Evolutionary conservation across 2,329 filamentous ascomycete species (phyloP), one percentile per base, ranked within the genome.

Genomic region (Colletotrichum costaricense): DNA sequence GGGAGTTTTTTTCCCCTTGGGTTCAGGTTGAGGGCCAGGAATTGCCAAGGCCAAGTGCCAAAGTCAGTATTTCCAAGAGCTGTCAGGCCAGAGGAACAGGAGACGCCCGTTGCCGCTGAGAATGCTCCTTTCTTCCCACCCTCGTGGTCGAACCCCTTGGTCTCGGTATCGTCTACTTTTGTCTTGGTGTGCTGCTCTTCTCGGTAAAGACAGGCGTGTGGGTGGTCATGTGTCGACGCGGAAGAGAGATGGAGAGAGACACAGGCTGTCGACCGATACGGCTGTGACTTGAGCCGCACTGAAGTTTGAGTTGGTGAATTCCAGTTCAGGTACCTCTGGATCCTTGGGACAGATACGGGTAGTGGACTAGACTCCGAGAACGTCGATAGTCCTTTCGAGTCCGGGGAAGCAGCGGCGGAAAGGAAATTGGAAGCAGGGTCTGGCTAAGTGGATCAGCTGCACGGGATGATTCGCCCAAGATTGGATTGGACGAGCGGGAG

Each of bases 271-370:
- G 42, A 42, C 55, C 54, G 42, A 49, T 46, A 24, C 22, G 56
- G 33, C 22, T 60, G 67, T 49, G 42, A 66, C 46, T 63, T 66
- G 71, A 73, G 71, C 67, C 67, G 71, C 67, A 73, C 54, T 42
- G 6, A 35, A 49, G 42, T 19, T 49, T 9, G 42, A n/a, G 19
- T 19, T 49, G 55, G 42, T 66, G 71, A 62, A 52, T 62, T 56
- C 42, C 30, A 22, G 33, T 26, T 19, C 42, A 49, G 42, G 42
- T 49, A 49, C 42, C 42, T 49, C 42, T 49, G 16, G 42, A 49
- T 49, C 42, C 19, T 49, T 49, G 19, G 8, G 42, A 49, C 19
- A n/a, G 33, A 11, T 35, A 35, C 33, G 33, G 33, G 33, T 35
- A 35, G 38, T 42, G 38, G 38, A 42, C 38, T 42, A 49, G 42